Evolutionary conservation across 164 flowering plant genomes (phyloP), one percentile per base, ranked within the genome.

Genomic region (Kalanchoe fedtschenkoi): DNA sequence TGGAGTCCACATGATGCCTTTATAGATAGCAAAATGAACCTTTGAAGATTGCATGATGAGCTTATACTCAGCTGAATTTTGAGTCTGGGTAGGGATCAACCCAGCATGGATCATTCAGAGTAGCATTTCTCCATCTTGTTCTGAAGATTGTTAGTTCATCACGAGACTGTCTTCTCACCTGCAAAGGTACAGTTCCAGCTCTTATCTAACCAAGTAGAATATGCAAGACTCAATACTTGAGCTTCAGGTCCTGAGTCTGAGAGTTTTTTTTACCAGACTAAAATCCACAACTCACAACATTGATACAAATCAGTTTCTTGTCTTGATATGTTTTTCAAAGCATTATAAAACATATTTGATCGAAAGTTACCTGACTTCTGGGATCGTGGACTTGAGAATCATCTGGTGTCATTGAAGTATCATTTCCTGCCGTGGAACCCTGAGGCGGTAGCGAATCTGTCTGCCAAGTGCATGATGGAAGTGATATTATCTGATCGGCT

Each of bases 131-230:
- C 87, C 87, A 83, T 56, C 84, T 67, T 42, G 64, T 73, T 62
- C 30, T 75, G 61, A 83, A 83, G 29, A 75, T 58, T 39, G 65
- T 60, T n/a, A 70, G 69, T 62, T 83, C 87, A 1, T 59, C 65
- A 43, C 65, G 75, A 0, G 84, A 80, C 44, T 80, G 81, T 46
- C 74, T 78, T 62, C 84, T 75, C 61, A 82, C 87, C 87, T 82
- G 73, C 68, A 60, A 53, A 8, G 46, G 17, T 5, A 15, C 17
- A 63, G 8, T 51, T 10, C 1, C 19, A 28, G 28, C 34, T 5
- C 9, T 61, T 16, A 39, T 21, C 0, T 14, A 22, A 10, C 2
- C n/a, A 1, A 16, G 10, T 32, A 34, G 22, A 7, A 34, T 6
- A 8, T 6, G n/a, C 5, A 6, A 34, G 24, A n/a, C 6, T 9